phyloP scores from a whole-genome alignment of 805 yeast species.

The Saccharomyces mikatae region DNA sequence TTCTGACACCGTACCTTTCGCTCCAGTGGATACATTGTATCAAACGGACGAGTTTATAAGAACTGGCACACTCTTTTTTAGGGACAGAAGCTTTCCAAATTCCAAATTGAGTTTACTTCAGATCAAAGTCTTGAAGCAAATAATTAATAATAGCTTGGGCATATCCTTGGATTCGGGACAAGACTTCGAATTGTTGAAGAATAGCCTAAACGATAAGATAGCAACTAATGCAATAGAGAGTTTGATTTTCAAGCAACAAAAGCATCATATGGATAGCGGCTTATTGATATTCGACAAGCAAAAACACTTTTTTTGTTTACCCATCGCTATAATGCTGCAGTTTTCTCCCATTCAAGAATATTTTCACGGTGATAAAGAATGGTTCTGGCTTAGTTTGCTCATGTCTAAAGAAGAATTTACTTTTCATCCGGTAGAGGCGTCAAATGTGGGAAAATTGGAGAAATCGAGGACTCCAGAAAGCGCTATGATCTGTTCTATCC shows the following conservation, averaged over 20 bases:
- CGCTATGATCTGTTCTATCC: constrained; percentile 17
- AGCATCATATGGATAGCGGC: neutral
- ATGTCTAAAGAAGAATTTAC: constrained; percentile 31
- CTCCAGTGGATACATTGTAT: constrained; percentile 30
- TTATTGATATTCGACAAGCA: neutral
- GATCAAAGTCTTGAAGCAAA: neutral
- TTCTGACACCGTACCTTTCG: constrained; percentile 41
- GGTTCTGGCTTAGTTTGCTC: constrained; percentile 60
- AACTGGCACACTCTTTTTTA: constrained; percentile 16
- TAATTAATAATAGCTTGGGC: constrained; percentile 5
- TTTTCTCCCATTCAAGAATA: constrained; percentile 8
- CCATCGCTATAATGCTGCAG: neutral
- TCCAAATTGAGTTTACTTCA: neutral
- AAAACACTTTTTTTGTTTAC: neutral
- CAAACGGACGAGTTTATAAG: constrained; percentile 5
- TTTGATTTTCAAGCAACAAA: neutral
- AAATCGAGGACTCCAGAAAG: constrained; percentile 5
- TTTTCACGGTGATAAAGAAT: constrained; percentile 69
- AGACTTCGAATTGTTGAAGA: constrained; percentile 13
- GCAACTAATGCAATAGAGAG: neutral
- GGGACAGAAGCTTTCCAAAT: constrained; percentile 17
- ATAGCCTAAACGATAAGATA: neutral
- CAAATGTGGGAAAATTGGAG: constrained; percentile 27
- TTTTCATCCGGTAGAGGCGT: constrained; percentile 30
- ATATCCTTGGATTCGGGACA: constrained; percentile 9